Evolutionary conservation across 2,329 filamentous ascomycete species (phyloP).

Genomic region (Penicillium sp.): DNA sequence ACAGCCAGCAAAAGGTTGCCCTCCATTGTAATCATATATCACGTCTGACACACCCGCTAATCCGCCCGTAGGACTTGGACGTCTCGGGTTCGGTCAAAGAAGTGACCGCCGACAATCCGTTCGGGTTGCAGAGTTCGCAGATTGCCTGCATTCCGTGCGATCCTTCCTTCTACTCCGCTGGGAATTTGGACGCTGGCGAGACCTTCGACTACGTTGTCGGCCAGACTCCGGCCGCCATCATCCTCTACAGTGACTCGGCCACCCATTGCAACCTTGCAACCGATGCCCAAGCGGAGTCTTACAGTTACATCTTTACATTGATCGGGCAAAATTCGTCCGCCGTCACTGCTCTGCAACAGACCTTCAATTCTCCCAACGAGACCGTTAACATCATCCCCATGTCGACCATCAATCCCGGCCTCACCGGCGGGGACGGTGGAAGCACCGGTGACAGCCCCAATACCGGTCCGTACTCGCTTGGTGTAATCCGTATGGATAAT

Average conservation of each 20-base stretch:
- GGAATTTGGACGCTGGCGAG: conserved; percentile 35
- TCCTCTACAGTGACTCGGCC: conserved; percentile 42
- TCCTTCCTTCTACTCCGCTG: conserved; percentile 34
- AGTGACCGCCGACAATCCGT: conserved; percentile 31
- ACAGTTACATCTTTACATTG: conserved; percentile 39
- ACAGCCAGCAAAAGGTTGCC: conserved; percentile 24
- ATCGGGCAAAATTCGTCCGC: conserved; percentile 14
- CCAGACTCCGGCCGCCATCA: conserved; percentile 31
- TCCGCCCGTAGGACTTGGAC: conserved; percentile 25
- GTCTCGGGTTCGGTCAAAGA: conserved; percentile 28
- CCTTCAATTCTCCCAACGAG: conserved; percentile 21
- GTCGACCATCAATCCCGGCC: conserved; percentile 24
- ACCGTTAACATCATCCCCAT: conserved; percentile 34
- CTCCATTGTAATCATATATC: neutral
- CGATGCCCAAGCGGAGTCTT: conserved; percentile 23
- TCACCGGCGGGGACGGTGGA: conserved; percentile 7
- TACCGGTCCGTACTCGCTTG: conserved; percentile 26
- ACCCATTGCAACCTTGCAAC: conserved; percentile 38
- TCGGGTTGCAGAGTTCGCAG: conserved; percentile 22
- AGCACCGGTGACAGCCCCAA: conserved; percentile 27
- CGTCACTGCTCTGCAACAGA: conserved; percentile 21
- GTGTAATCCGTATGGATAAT: conserved; percentile 8
- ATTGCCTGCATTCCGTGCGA: conserved; percentile 47
- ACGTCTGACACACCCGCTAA: neutral
- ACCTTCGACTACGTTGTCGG: conserved; percentile 36